Evolutionary conservation across 2,329 filamentous ascomycete genomes (phyloP), one percentile per base, ranked within the genome.

Genomic region (Fusarium sp.): DNA sequence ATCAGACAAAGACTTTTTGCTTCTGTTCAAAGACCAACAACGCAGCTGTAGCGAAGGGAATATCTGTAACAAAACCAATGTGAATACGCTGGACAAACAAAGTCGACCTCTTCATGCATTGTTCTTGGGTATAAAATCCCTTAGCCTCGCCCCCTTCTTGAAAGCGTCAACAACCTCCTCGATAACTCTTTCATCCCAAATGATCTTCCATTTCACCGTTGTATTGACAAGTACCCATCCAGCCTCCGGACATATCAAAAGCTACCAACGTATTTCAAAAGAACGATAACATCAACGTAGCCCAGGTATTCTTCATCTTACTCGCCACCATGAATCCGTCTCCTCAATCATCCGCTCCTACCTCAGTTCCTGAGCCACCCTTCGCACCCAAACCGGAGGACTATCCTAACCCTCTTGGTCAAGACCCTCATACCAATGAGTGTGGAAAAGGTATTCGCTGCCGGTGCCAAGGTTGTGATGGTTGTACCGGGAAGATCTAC

Each of bases 341-440:
- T 45, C 12, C 33, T 12, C n/a, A 24, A 12, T 14, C 7, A 5
- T 38, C 15, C 22, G 7, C 36, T 7, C 5, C 10, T 15, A 3
- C 20, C 6, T 7, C 42, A 1, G 0, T 22, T 14, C 24, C 38
- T 2, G 10, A 9, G 14, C 41, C 33, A 7, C 24, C 22, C 3
- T 10, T 13, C 8, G 35, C 13, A 24, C 24, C 16, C 1, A 45
- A 39, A 22, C 12, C 26, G 22, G 28, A 5, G 6, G 10, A 26
- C n/a, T 16, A 12, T 18, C 28, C 6, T 10, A 6, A 7, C 0
- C 3, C 14, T 14, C 6, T 13, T 20, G 5, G 7, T 1, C 14
- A 36, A 7, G n/a, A 3, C 1, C 13, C 26, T 12, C 11, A 35
- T 6, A 5, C 9, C 13, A 33, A 61, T 14, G 33, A 67, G 14